Percentiles rank a stretch among this genome's conserved stretches.
phyloP scores from a whole-genome alignment of 2,329 filamentous ascomycete species.

The Aureobasidium zeae region DNA sequence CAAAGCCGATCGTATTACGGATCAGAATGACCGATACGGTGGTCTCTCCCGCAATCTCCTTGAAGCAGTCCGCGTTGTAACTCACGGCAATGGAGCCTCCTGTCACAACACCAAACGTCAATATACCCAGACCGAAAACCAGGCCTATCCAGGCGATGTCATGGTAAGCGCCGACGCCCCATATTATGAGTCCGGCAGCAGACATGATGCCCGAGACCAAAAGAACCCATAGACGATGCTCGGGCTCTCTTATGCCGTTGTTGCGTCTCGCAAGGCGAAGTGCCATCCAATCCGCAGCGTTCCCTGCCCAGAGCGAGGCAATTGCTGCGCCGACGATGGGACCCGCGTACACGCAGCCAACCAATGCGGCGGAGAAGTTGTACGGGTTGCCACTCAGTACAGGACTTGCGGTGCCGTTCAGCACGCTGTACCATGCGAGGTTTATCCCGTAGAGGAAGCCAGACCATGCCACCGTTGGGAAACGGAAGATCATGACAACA shows the following conservation, averaged over 20 bases:
- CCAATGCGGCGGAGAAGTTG: slow-evolving; percentile 28
- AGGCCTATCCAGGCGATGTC: slow-evolving; percentile 21
- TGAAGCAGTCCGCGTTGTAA: slow-evolving; percentile 40
- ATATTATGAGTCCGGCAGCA: slow-evolving; percentile 30
- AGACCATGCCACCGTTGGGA: slow-evolving; percentile 11
- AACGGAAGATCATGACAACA: slow-evolving; percentile 14
- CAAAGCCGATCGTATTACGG: slow-evolving; percentile 41
- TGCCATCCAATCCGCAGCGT: slow-evolving; percentile 33
- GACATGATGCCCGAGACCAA: slow-evolving; percentile 29
- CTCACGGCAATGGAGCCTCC: slow-evolving; percentile 35
- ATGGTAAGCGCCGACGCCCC: slow-evolving; percentile 29
- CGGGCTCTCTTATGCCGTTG: slow-evolving; percentile 34
- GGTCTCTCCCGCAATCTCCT: slow-evolving; percentile 38
- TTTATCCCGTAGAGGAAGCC: slow-evolving; percentile 17
- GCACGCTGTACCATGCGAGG: slow-evolving; percentile 16
- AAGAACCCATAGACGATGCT: slow-evolving; percentile 35
- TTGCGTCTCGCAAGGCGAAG: slow-evolving; percentile 34
- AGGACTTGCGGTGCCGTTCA: slow-evolving; percentile 14
- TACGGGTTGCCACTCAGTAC: slow-evolving; percentile 26
- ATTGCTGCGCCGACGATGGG: slow-evolving; percentile 24
- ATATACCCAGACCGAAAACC: slow-evolving; percentile 25
- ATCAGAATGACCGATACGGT: slow-evolving; percentile 39
- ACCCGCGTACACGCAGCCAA: slow-evolving; percentile 27
- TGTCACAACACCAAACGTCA: slow-evolving; percentile 27
- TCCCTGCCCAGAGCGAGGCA: slow-evolving; percentile 27